Percentiles rank a stretch among this genome's conserved stretches.
Evolutionary conservation across 179 eudicot species (phyloP).

Genomic region (Sideroxylon spinosum): DNA sequence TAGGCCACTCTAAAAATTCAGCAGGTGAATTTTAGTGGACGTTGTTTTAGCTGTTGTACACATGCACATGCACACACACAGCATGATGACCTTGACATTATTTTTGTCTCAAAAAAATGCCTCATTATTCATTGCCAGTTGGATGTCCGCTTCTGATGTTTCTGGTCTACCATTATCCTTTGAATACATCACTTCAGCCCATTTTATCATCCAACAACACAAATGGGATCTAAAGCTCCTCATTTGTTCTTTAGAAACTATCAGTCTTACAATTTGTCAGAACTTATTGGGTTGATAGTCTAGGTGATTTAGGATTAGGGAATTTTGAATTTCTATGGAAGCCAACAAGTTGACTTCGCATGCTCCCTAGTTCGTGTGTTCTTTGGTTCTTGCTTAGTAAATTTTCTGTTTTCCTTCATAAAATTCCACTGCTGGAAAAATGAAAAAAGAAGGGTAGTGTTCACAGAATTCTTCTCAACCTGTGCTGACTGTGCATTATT

Average conservation of each 20-base stretch:
- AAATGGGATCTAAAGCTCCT: neutral
- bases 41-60: neutral
- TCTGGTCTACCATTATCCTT: neutral
- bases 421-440: neutral
- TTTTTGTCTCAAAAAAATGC: neutral
- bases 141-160: neutral
- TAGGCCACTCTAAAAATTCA: neutral
- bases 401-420: neutral
- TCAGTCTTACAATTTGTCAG: neutral
- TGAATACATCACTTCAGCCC: neutral
- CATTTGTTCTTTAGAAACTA: neutral
- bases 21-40: neutral
- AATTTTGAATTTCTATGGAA: neutral
- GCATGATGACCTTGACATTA: too few species aligned
- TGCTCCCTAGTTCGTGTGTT: neutral
- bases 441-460: neutral
- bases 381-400: neutral
- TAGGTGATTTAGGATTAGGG: neutral
- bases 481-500: conserved; percentile 79
- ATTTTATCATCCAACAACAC: neutral
- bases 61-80: too few species aligned
- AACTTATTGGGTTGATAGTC: neutral
- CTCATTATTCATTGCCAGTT: neutral
- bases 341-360: neutral
- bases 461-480: conserved; percentile 34